phyloP scores from a whole-genome alignment of 768 basidiomycete genomes.

The Leccinum broughii region DNA sequence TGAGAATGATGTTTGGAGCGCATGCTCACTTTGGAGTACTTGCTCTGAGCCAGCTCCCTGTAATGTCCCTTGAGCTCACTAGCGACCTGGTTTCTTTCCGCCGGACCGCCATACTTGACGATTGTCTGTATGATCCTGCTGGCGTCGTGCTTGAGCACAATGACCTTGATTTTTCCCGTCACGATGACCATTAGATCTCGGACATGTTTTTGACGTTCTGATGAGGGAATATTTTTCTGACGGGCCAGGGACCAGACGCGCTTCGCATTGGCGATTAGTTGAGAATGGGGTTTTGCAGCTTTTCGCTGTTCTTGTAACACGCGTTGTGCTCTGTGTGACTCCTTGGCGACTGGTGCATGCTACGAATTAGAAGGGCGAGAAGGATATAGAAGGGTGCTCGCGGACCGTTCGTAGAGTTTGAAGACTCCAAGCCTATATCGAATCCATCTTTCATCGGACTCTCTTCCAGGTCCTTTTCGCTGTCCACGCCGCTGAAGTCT shows the following conservation, averaged over 20 bases:
- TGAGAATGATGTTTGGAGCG: neutral
- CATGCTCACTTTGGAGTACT: slow-evolving; percentile 79
- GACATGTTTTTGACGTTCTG: slow-evolving; percentile 76
- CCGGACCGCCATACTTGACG: slow-evolving; percentile 76
- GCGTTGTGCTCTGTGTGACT: slow-evolving; percentile 74
- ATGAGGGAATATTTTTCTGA: slow-evolving; percentile 65
- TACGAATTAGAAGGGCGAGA: slow-evolving; percentile 9
- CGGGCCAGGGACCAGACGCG: slow-evolving; percentile 74
- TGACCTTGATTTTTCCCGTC: slow-evolving; percentile 79
- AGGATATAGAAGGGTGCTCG: slow-evolving; percentile 7
- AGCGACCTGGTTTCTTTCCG: slow-evolving; percentile 78
- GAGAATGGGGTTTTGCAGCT: slow-evolving; percentile 76
- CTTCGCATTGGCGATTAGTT: slow-evolving; percentile 70
- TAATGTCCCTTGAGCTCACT: slow-evolving; percentile 80
- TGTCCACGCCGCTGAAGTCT: slow-evolving; percentile 36
- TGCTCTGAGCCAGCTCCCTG: slow-evolving; percentile 75
- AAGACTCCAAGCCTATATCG: slow-evolving; percentile 26
- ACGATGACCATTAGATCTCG: slow-evolving; percentile 73
- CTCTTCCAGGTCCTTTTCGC: slow-evolving; percentile 29
- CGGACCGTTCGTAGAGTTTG: slow-evolving; percentile 63
- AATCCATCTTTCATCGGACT: slow-evolving; percentile 32
- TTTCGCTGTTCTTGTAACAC: slow-evolving; percentile 65
- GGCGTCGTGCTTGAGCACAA: slow-evolving; percentile 90
- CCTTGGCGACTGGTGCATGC: slow-evolving; percentile 49
- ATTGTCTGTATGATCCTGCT: slow-evolving; percentile 81